Evolutionary conservation across 2,329 filamentous ascomycete genomes (phyloP).

Genomic region (Purpureocillium lavendulum): DNA sequence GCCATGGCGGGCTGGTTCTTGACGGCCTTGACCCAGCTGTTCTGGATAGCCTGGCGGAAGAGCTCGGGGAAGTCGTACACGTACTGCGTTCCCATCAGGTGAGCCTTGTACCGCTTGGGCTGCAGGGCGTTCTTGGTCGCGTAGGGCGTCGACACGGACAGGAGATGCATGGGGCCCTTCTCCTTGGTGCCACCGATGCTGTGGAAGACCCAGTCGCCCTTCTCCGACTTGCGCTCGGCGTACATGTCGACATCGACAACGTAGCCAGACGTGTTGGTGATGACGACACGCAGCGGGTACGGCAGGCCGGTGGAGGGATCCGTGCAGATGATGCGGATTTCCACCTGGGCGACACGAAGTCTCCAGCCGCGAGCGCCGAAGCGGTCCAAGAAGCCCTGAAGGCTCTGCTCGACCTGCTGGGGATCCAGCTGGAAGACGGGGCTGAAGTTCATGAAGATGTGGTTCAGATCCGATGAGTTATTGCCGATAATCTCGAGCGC

Average conservation of each 20-base stretch:
- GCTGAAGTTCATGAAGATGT: conserved; percentile 99
- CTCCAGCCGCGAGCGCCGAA: conserved; percentile 94
- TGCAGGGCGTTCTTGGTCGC: conserved; percentile 98
- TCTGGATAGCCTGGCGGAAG: conserved; percentile 96
- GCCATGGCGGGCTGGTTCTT: conserved; percentile 65
- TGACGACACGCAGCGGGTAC: conserved; percentile 89
- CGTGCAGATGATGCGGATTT: conserved; percentile 97
- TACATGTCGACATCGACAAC: conserved; percentile 98
- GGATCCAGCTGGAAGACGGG: conserved; percentile 91
- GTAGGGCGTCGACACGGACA: conserved; percentile 86
- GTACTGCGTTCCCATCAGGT: conserved; percentile 98
- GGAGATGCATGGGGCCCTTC: conserved; percentile 89
- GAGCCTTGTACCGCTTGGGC: conserved; percentile 98
- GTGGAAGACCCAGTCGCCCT: conserved; percentile 97
- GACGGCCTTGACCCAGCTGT: conserved; percentile 75
- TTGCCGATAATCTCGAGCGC: conserved; percentile 97
- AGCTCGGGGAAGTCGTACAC: conserved; percentile 99
- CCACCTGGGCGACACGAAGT: conserved; percentile 90
- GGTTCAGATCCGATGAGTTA: conserved; percentile 98
- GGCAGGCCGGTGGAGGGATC: conserved; percentile 76
- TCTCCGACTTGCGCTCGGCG: conserved; percentile 94
- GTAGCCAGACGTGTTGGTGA: conserved; percentile 97
- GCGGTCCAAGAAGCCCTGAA: conserved; percentile 91
- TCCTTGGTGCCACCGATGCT: conserved; percentile 93
- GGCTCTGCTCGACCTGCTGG: conserved; percentile 81